Evolutionary conservation across 306 rosid genomes (phyloP).

Genomic region (Malus orientalis): DNA sequence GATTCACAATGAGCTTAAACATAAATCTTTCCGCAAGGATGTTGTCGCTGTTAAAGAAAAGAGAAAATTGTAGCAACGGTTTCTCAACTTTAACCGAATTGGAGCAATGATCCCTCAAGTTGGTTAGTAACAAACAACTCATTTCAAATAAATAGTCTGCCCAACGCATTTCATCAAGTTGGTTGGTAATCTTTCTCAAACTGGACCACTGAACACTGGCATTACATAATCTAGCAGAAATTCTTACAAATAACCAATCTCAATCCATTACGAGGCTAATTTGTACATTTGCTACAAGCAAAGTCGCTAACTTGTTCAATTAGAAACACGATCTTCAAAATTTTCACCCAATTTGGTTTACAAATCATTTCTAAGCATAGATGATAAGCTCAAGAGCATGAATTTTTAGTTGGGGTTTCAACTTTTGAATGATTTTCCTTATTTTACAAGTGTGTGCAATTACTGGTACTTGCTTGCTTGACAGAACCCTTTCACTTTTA

Average conservation of each 20-base stretch:
- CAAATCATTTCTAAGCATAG: background rate
- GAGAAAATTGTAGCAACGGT: too few species aligned
- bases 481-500: too few species aligned
- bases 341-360: background rate
- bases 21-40: slow-evolving; percentile 62
- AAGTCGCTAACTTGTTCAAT: background rate
- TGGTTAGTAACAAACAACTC: too few species aligned
- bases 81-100: too few species aligned
- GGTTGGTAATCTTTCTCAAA: background rate
- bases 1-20: slow-evolving; percentile 63
- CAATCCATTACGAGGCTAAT: background rate
- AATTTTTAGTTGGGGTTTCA: background rate
- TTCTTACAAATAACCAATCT: too few species aligned
- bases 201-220: background rate
- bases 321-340: background rate
- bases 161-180: too few species aligned
- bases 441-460: background rate
- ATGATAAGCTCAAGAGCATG: background rate
- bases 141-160: too few species aligned
- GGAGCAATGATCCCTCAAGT: too few species aligned
- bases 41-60: slow-evolving; percentile 40
- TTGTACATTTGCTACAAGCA: background rate
- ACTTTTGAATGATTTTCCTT: background rate
- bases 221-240: background rate
- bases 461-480: background rate